Percentiles rank a stretch among this genome's conserved stretches.
Conservation (phyloP, 2,329 filamentous ascomycete genomes). For the Ophiostoma triangulosporum region DNA sequence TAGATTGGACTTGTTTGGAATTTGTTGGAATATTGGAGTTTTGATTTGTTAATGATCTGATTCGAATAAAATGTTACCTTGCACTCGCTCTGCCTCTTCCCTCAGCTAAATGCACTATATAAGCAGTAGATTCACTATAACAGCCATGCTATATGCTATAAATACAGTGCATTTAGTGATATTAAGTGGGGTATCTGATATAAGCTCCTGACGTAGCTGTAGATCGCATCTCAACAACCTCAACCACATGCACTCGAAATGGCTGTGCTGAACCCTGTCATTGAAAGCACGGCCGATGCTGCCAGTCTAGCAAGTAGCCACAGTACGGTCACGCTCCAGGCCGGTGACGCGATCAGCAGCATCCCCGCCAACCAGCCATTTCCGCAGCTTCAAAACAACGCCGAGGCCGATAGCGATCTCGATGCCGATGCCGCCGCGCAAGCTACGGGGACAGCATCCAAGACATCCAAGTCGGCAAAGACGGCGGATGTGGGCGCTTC, state of each 20-base stretch:
- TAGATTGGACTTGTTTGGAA: too few species aligned
- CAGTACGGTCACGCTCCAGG: constrained; percentile 9
- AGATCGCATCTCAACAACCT: background rate
- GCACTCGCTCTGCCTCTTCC: too few species aligned
- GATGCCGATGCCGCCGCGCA: constrained; percentile 5
- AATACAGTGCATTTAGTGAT: background rate
- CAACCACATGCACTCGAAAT: constrained; percentile 1
- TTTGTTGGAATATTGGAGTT: too few species aligned
- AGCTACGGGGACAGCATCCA: background rate
- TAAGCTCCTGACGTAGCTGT: background rate
- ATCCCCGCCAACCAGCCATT: constrained; percentile 18
- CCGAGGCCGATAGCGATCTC: constrained; percentile 18
- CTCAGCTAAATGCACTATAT: background rate
- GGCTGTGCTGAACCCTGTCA: constrained; percentile 5
- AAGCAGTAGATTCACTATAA: background rate
- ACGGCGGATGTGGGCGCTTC: background rate
- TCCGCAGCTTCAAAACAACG: constrained; percentile 29
- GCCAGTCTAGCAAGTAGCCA: constrained; percentile 13
- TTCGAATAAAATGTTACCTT: too few species aligned
- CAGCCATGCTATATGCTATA: background rate
- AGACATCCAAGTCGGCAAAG: constrained; percentile 14
- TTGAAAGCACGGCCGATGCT: constrained; percentile 8
- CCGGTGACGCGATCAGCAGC: constrained; percentile 11
- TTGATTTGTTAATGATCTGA: background rate
- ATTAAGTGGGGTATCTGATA: background rate